Percentiles rank a stretch among this genome's conserved stretches.
phyloP scores from a whole-genome alignment of 345 rosid genomes.

The Passiflora organensis region DNA sequence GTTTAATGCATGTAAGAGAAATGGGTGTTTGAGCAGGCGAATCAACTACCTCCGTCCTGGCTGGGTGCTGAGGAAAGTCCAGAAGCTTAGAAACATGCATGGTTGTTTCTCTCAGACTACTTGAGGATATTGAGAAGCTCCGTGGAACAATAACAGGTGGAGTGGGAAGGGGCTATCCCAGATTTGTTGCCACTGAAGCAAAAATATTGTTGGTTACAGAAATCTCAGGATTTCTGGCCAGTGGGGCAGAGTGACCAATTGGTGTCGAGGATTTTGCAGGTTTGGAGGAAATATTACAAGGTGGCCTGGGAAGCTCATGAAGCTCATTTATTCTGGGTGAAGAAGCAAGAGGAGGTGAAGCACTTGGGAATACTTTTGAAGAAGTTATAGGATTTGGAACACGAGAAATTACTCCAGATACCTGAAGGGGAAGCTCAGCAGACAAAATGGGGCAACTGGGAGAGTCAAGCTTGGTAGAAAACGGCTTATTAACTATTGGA shows the following conservation, averaged over 20 bases:
- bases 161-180: slow-evolving; percentile 71
- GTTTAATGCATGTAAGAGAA: slow-evolving; percentile 39
- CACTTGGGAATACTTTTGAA: slow-evolving; percentile 60
- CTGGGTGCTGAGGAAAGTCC: slow-evolving; percentile 36
- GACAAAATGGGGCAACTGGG: slow-evolving; percentile 42
- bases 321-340: slow-evolving; percentile 82
- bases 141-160: slow-evolving; percentile 67
- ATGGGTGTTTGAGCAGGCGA: slow-evolving; percentile 88
- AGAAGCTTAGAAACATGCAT: slow-evolving; percentile 36
- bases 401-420: slow-evolving; percentile 42
- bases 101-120: slow-evolving; percentile 62
- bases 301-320: slow-evolving; percentile 96
- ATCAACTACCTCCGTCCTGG: slow-evolving; percentile 32
- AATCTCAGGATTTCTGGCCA: slow-evolving; percentile 61
- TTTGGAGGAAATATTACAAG: slow-evolving; percentile 42
- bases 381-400: slow-evolving; percentile 41
- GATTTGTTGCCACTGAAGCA: slow-evolving; percentile 35
- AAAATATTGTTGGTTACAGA: slow-evolving; percentile 29
- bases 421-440: slow-evolving; percentile 38
- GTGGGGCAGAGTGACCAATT: slow-evolving; percentile 85
- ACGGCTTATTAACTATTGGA: slow-evolving; percentile 56
- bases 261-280: slow-evolving; percentile 44
- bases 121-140: slow-evolving; percentile 83
- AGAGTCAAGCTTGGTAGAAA: slow-evolving; percentile 43
- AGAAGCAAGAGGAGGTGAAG: slow-evolving; percentile 77